Conservation (phyloP, 1,139 yeast species). For the Eremothecium sinecaudum region DNA sequence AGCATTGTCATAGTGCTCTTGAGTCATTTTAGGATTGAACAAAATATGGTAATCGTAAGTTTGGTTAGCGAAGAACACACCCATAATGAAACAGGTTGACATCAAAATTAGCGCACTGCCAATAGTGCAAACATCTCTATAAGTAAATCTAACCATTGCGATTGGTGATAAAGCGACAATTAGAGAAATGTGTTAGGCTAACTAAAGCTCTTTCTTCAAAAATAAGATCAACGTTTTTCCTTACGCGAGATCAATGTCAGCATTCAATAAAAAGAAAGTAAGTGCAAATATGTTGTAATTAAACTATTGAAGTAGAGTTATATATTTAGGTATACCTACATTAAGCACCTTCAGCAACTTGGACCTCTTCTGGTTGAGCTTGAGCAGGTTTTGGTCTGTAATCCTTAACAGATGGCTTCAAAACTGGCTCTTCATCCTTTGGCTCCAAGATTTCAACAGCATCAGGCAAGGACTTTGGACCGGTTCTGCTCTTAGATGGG, state of each 20-base stretch:
- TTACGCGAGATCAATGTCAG: too few relatives aligned
- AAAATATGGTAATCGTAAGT: conserved; percentile 77
- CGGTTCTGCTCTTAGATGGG: conserved; percentile 84
- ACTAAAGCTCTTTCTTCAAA: too few relatives aligned
- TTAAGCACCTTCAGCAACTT: conserved; percentile 6
- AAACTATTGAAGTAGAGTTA: neutral
- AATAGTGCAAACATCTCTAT: conserved; percentile 20
- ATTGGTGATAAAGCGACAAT: too few relatives aligned
- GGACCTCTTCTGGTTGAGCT: conserved; percentile 31
- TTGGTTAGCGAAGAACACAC: conserved; percentile 67
- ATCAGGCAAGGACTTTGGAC: conserved; percentile 94
- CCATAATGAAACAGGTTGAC: conserved; percentile 65
- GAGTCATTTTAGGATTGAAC: conserved; percentile 48
- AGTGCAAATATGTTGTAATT: too few relatives aligned
- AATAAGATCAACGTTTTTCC: too few relatives aligned
- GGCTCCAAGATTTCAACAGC: conserved; percentile 92
- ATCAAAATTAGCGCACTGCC: conserved; percentile 25
- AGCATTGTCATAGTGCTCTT: conserved; percentile 49
- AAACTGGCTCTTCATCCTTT: conserved; percentile 87
- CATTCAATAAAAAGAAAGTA: too few relatives aligned
- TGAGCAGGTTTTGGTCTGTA: conserved; percentile 42
- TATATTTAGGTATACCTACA: neutral
- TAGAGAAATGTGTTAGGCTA: too few relatives aligned
- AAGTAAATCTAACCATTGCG: conserved; percentile 6
- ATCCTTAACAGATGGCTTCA: conserved; percentile 78